Percentiles rank a stretch among this genome's conserved stretches.
Evolutionary conservation across 192 early-diverging fungal genomes (phyloP).

Genomic region (Backusella morwellensis): DNA sequence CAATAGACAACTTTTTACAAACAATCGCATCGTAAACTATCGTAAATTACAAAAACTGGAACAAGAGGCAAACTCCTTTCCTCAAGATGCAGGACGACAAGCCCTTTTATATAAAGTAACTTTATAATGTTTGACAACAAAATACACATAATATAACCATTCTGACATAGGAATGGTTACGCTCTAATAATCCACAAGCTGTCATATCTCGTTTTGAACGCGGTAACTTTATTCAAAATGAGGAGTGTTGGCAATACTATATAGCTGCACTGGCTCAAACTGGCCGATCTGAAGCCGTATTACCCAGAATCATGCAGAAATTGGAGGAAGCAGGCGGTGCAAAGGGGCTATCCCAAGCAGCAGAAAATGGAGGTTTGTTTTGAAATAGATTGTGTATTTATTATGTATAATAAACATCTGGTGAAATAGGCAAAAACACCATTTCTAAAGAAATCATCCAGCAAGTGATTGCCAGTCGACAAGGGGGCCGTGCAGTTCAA

Average conservation of each 20-base stretch:
- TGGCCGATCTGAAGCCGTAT: constrained; percentile 51
- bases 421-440: neutral
- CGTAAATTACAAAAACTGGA: constrained; percentile 41
- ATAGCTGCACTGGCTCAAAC: constrained; percentile 49
- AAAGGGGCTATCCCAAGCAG: neutral
- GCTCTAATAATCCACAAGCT: constrained; percentile 47
- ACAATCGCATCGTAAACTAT: constrained; percentile 9
- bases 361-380: constrained; percentile 10
- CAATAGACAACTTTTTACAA: neutral
- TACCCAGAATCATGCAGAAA: constrained; percentile 52
- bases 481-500: constrained; percentile 21
- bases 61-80: constrained; percentile 50
- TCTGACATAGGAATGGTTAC: constrained; percentile 45
- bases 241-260: constrained; percentile 54
- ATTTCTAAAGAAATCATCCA: constrained; percentile 23
- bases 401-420: no score
- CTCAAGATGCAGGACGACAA: constrained; percentile 47
- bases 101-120: constrained; percentile 55
- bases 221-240: constrained; percentile 50
- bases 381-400: neutral
- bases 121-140: neutral
- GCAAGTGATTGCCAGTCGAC: constrained; percentile 30
- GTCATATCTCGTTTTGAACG: constrained; percentile 56
- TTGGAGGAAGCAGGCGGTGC: constrained; percentile 38
- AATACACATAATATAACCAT: neutral